Conservation (phyloP, 148 eudicot species). For the Vaccinium macrocarpon region DNA sequence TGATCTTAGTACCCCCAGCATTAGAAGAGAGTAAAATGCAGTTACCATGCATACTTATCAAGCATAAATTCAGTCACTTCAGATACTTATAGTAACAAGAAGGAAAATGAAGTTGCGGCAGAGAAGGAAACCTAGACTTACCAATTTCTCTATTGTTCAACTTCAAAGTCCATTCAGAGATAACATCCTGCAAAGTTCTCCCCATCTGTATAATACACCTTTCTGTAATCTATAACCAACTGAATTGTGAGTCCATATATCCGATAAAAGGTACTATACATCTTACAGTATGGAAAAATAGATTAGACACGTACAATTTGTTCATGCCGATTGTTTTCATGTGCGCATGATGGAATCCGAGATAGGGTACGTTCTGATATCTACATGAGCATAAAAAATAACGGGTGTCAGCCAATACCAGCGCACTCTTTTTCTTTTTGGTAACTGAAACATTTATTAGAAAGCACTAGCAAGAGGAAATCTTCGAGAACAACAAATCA, state of each 20-base stretch:
- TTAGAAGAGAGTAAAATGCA: background rate
- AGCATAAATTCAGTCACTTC: background rate
- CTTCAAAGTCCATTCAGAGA: constrained; percentile 63
- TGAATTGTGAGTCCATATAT: constrained; percentile 14
- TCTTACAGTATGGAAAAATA: background rate
- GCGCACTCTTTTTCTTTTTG: background rate
- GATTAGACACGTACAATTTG: constrained; percentile 50
- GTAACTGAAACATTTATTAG: too few relatives aligned
- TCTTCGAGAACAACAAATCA: too few relatives aligned
- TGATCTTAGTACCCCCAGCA: background rate
- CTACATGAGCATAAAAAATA: constrained; percentile 37
- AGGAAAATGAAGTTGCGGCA: background rate
- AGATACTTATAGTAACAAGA: background rate
- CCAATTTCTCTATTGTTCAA: constrained; percentile 66
- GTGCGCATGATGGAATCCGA: constrained; percentile 57
- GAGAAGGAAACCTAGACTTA: constrained; percentile 23
- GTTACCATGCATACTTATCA: background rate
- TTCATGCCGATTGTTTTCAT: constrained; percentile 79
- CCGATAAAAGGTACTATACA: background rate
- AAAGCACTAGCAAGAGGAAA: too few relatives aligned
- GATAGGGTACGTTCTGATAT: constrained; percentile 48
- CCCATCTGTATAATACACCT: constrained; percentile 73
- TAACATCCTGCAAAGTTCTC: constrained; percentile 63
- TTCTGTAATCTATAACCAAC: constrained; percentile 62
- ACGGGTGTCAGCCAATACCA: background rate